These are phyloP conservation scores for Colletotrichum nymphaeae DNA, from an alignment of 2,329 filamentous ascomycete genomes.

Conservation along the genomic window DNA sequence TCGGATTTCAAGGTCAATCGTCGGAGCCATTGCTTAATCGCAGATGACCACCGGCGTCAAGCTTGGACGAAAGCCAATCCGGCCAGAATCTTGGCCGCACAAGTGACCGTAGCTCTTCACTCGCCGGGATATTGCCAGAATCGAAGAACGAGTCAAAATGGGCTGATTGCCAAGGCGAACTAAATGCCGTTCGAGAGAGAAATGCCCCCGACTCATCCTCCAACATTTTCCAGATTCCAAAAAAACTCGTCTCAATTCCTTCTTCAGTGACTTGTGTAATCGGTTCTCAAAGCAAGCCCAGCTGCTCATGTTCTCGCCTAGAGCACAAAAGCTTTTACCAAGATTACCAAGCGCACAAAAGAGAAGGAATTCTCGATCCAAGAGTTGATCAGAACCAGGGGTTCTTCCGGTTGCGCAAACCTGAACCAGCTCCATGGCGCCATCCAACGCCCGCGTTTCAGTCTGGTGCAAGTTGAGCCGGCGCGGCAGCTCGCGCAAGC, in stretches of 20 bases:
- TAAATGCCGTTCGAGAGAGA: constrained; percentile 4
- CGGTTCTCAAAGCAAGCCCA: too few relatives aligned
- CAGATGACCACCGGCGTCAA: neutral
- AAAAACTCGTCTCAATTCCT: neutral
- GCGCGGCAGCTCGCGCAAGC: neutral
- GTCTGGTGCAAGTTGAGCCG: constrained; percentile 24
- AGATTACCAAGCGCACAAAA: neutral
- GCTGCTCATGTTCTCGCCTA: neutral
- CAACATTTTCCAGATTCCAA: too few relatives aligned
- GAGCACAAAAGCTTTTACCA: neutral
- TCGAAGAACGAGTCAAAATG: constrained; percentile 24
- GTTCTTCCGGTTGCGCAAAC: neutral
- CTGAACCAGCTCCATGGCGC: neutral
- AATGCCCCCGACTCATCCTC: neutral
- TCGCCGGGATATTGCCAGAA: neutral
- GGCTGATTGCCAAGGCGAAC: constrained; percentile 30
- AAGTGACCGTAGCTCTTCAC: neutral
- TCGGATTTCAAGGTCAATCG: neutral
- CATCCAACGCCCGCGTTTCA: constrained; percentile 1
- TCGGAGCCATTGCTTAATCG: neutral
- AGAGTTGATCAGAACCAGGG: constrained; percentile 6
- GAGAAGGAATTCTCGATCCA: neutral
- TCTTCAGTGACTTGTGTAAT: neutral
- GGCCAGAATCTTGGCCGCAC: neutral
- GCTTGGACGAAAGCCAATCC: neutral